Evolutionary conservation across 352 stramenopile species (phyloP), one percentile per base, ranked within the genome.

Genomic region (Pilasporangium apinafurcum): DNA sequence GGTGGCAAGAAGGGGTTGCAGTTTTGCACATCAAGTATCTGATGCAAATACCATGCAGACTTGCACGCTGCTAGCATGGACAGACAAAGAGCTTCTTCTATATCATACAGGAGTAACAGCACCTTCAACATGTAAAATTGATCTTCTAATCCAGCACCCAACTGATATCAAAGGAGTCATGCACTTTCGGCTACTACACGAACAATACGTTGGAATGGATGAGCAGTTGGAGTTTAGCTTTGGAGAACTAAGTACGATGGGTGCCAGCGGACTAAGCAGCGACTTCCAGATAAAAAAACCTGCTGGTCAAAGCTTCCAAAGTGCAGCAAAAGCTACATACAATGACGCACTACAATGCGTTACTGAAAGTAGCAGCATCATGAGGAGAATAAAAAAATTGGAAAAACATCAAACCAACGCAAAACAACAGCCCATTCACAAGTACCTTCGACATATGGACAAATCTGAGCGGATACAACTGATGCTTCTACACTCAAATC

Each of bases 331-430:
- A 18, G 9, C 20, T 12, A 9, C 20, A 25, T 13, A 18, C 20
- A 52, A 38, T n/a, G 17, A 27, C 9, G 50, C n/a, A n/a, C n/a
- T n/a, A n/a, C n/a, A n/a, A n/a, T n/a, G n/a, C n/a, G n/a, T n/a
- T n/a, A n/a, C n/a, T n/a, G n/a, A 22, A 39, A 53, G 73, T 32
- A 77, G 65, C 42, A 67, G 41, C 12, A 65, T 81, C 17, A 46
- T 81, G 35, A 43, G 42, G 18, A 62, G 61, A 39, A 81, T 81
- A 27, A 81, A 78, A 40, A 68, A 49, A 26, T 44, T 81, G n/a
- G 62, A 71, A 30, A 54, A 21, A 2, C 68, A 73, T 39, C 67
- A 79, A 12, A 59, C 51, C 27, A 64, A 58, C 7, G 67, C 64
- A 1, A 76, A 67, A 31, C 67, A 79, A 20, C 67, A 76, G 34